Base-by-base conservation (phyloP, 805 yeast species). In the Metschnikowia similis region DNA sequence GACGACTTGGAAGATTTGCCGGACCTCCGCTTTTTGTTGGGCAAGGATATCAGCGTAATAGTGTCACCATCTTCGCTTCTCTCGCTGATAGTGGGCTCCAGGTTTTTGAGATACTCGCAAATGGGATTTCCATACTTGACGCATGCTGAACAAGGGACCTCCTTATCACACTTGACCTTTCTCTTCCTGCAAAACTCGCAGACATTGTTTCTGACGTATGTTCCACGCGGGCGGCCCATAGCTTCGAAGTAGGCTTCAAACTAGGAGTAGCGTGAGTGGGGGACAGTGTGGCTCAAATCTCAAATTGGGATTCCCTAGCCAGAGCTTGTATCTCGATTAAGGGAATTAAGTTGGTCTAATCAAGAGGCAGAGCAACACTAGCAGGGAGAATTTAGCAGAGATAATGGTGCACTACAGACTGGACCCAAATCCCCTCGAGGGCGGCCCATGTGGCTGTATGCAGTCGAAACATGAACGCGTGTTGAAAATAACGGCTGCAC, bases 71-170 rank as follows among this genome's bases (percentile, higher is more conserved):
- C 48, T 8, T 39, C 44, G 21, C 30, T 39, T 26, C 43, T 41
- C 26, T 52, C 55, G 9, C 35, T 38, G n/a, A 21, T 47, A 16
- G 21, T 36, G 17, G 46, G 21, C 11, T n/a, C 35, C 16, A 41
- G 41, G 9, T 46, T 49, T 11, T 49, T 47, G n/a, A 48, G 48
- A 48, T 62, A 62, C 39, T 57, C 59, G 56, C 83, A 79, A 2
- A 46, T 46, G 4, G 60, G 51, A 27, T 62, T 62, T 13, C 60
- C 61, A 44, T 67, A 69, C 26, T 56, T 62, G 8, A 56, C 50
- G 55, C 84, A 58, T 8, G 57, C 66, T 7, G 65, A 55, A 38
- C 65, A 61, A 6, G 65, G 65, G n/a, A 38, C 43, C 10, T 56
- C 62, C 38, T 60, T 60, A 47, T 61, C 62, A 35, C 65, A 61